Conservation (phyloP, 2,329 filamentous ascomycete genomes). For the Beauveria varroae region DNA sequence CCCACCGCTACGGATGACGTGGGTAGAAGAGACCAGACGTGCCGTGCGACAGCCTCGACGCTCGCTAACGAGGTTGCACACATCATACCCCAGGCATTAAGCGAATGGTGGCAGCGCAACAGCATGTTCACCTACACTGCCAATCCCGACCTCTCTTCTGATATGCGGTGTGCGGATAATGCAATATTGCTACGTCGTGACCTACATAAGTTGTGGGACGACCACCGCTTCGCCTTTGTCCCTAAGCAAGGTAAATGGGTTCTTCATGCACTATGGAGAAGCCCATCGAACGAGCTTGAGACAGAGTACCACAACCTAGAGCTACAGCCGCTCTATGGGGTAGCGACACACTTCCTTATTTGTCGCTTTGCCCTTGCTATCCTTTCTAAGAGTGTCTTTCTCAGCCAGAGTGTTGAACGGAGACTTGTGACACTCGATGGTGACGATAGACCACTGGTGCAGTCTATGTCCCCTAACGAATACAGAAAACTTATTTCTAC, state of each 20-base stretch:
- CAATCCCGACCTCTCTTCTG: conserved; percentile 10
- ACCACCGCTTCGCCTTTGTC: conserved; percentile 10
- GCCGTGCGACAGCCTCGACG: conserved; percentile 6
- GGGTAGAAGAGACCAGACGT: conserved; percentile 7
- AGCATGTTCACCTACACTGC: conserved; percentile 9
- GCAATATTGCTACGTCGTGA: conserved; percentile 11
- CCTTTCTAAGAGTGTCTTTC: conserved; percentile 10
- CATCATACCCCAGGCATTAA: conserved; percentile 10
- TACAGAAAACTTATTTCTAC: neutral
- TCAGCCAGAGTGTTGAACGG: neutral
- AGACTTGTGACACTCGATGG: conserved; percentile 4
- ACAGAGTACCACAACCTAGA: conserved; percentile 10
- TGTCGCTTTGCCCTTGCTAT: conserved; percentile 12
- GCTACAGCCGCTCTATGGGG: conserved; percentile 8
- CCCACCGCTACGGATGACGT: conserved; percentile 7
- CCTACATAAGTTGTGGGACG: conserved; percentile 11
- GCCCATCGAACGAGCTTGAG: conserved; percentile 8
- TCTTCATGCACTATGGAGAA: conserved; percentile 6
- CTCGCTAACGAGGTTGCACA: conserved; percentile 9
- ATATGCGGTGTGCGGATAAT: conserved; percentile 11
- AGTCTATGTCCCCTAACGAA: neutral
- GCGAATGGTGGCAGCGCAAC: conserved; percentile 13
- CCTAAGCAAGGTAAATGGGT: conserved; percentile 5
- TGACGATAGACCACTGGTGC: neutral
- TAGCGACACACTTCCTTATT: conserved; percentile 6